Evolutionary conservation across 306 rosid genomes (phyloP).

Genomic region (Trifolium fragiferum): DNA sequence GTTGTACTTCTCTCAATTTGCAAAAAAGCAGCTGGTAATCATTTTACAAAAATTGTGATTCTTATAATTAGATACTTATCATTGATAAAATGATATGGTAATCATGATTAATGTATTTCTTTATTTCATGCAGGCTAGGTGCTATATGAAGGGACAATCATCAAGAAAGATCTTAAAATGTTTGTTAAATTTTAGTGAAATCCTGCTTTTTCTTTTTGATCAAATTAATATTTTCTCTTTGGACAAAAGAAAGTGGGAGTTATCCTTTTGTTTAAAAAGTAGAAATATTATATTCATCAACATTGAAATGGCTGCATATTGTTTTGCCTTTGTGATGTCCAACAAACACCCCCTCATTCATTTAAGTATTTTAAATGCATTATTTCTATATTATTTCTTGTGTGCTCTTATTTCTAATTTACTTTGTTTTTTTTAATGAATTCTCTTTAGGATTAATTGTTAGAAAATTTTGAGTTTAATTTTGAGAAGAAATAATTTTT

Average conservation of each 20-base stretch:
- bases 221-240: conserved; percentile 45
- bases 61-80: background rate
- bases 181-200: conserved; percentile 46
- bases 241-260: conserved; percentile 49
- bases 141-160: conserved; percentile 39
- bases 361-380: conserved; percentile 12
- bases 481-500: too few species aligned
- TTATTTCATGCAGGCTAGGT: conserved; percentile 48
- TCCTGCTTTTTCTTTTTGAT: conserved; percentile 43
- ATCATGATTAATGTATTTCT: conserved; percentile 23
- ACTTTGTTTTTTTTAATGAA: too few species aligned
- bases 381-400: too few species aligned
- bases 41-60: background rate
- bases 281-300: conserved; percentile 48
- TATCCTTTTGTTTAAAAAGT: conserved; percentile 48
- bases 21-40: conserved; percentile 68
- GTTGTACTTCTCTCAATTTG: conserved; percentile 89
- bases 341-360: conserved; percentile 47
- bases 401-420: too few species aligned
- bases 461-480: too few species aligned
- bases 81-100: conserved; percentile 29
- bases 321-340: conserved; percentile 48
- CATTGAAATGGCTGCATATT: conserved; percentile 54
- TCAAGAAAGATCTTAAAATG: conserved; percentile 44
- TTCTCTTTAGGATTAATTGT: too few species aligned